Evolutionary conservation across 202 grass and related monocot species (phyloP).

Genomic region (Setaria italica): DNA sequence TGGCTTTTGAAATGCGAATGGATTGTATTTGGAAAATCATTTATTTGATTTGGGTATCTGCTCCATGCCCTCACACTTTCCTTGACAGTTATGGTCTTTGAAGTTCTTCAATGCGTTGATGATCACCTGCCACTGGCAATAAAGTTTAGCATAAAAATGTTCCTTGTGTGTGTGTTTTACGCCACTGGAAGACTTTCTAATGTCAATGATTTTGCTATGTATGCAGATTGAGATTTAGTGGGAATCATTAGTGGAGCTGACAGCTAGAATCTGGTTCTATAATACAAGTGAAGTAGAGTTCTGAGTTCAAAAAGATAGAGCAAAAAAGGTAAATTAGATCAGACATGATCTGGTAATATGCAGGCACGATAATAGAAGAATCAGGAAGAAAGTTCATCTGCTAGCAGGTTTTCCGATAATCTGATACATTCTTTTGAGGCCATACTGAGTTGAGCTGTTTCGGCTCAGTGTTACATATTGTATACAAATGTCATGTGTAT

Average conservation of each 20-base stretch:
- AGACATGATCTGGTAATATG: conserved; percentile 4
- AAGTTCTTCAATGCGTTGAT: not conserved
- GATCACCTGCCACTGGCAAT: not conserved
- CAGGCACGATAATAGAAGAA: not conserved
- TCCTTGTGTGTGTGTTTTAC: not conserved
- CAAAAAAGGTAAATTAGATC: not conserved
- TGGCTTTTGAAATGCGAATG: conserved; percentile 9
- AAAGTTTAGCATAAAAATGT: not conserved
- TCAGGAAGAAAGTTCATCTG: conserved; percentile 18
- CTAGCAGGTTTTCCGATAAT: not conserved
- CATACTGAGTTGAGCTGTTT: conserved; percentile 37
- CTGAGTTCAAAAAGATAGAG: not conserved
- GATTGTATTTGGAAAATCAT: not conserved
- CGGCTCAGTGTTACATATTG: conserved; percentile 28
- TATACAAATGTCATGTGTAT: conserved; percentile 19
- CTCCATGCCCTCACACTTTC: not conserved
- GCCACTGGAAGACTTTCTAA: not conserved
- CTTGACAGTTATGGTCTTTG: not conserved
- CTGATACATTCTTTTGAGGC: conserved; percentile 35
- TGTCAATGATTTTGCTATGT: conserved; percentile 6
- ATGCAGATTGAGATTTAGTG: conserved; percentile 41
- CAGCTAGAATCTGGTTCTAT: not conserved
- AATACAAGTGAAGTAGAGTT: conserved; percentile 17
- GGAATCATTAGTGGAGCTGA: not conserved
- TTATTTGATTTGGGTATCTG: not conserved